Conservation (phyloP, 179 eudicot species). For the Silene vulgaris region DNA sequence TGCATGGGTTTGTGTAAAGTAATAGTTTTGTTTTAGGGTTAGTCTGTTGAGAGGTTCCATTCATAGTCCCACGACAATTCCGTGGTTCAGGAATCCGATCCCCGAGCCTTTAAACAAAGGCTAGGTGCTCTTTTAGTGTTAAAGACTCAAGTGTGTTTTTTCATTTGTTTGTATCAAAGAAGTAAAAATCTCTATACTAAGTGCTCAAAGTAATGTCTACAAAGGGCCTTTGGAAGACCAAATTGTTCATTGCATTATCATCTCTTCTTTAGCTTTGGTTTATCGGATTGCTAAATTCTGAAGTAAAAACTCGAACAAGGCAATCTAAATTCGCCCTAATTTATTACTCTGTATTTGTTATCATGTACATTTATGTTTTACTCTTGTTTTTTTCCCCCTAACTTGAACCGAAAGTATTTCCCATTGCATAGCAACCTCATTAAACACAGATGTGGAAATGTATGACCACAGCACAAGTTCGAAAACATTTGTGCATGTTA, state of each 20-base stretch:
- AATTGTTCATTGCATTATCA: background rate
- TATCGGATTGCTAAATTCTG: background rate
- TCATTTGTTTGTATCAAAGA: conserved; percentile 8
- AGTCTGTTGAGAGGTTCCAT: conserved; percentile 19
- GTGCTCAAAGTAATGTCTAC: background rate
- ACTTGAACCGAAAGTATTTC: too few species aligned
- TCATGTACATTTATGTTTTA: background rate
- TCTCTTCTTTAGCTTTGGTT: background rate
- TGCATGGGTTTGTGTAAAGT: conserved; percentile 23
- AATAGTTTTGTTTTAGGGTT: conserved; percentile 18
- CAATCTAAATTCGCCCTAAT: too few species aligned
- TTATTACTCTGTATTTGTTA: too few species aligned
- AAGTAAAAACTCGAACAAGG: too few species aligned
- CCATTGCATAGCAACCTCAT: background rate
- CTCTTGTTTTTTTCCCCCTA: background rate
- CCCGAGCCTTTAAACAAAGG: conserved; percentile 26
- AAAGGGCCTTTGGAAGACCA: background rate
- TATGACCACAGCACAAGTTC: background rate
- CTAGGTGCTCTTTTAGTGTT: background rate
- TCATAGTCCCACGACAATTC: conserved; percentile 15
- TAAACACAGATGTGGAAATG: background rate
- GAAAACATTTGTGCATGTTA: background rate
- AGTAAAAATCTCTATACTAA: conserved; percentile 3
- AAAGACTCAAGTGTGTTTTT: background rate
- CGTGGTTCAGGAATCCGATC: conserved; percentile 13